Evolutionary conservation across 2,329 filamentous ascomycete genomes (phyloP).

Genomic region (Botrytis cinerea): DNA sequence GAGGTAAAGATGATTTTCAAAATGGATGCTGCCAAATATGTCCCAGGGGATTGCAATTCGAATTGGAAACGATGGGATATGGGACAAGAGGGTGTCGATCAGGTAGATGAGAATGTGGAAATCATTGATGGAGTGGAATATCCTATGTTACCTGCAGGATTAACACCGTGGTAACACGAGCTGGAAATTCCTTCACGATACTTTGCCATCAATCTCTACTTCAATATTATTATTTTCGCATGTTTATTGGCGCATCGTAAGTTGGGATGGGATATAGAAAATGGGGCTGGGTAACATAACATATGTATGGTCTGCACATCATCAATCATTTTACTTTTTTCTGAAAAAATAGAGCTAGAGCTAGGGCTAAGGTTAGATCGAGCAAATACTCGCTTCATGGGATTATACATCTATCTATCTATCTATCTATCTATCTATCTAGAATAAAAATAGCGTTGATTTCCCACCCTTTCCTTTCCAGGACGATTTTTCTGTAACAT

Average conservation of each 20-base stretch:
- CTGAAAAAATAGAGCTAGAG: neutral
- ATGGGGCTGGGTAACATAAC: neutral
- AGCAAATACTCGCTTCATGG: neutral
- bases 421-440: too few species aligned
- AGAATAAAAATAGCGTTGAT: neutral
- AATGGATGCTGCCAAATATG: conserved; percentile 55
- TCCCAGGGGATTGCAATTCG: conserved; percentile 50
- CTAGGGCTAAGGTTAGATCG: neutral
- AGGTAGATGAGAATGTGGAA: conserved; percentile 30
- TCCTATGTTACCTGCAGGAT: conserved; percentile 38
- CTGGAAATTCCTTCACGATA: neutral
- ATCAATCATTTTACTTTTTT: neutral
- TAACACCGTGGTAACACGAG: conserved; percentile 37
- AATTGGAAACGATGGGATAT: conserved; percentile 48
- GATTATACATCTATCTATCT: neutral
- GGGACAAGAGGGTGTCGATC: conserved; percentile 31
- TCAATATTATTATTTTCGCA: neutral
- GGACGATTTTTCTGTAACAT: neutral
- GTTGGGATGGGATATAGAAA: neutral
- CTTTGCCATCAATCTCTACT: neutral
- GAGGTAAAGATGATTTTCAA: conserved; percentile 59
- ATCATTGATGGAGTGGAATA: conserved; percentile 40
- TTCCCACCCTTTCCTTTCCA: neutral
- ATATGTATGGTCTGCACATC: neutral
- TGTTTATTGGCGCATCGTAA: neutral